Conservation (phyloP, 192 early-diverging fungal species). For the Chytriomyces sp. region DNA sequence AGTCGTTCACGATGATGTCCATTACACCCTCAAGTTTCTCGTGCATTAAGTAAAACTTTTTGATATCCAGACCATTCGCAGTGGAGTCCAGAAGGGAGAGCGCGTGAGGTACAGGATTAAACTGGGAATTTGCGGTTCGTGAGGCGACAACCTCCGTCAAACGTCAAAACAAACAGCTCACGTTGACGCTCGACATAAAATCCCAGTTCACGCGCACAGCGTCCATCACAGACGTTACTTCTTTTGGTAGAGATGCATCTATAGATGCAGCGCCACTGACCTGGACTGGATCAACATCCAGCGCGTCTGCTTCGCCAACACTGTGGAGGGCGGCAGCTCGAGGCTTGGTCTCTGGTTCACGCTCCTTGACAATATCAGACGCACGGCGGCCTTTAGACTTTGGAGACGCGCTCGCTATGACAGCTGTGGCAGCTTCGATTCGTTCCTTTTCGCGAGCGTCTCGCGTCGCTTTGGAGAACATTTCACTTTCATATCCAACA, state of each 20-base stretch:
- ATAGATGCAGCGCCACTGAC: too few species aligned
- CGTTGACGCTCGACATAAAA: slow-evolving; percentile 56
- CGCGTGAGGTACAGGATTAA: slow-evolving; percentile 60
- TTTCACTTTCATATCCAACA: too few species aligned
- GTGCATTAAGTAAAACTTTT: slow-evolving; percentile 48
- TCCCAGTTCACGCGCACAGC: slow-evolving; percentile 51
- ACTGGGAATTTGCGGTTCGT: slow-evolving; percentile 38
- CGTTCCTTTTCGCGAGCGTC: not conserved
- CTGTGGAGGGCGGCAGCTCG: not conserved
- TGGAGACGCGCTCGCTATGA: too few species aligned
- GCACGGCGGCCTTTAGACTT: not conserved
- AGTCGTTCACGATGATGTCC: slow-evolving; percentile 65
- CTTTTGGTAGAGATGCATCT: slow-evolving; percentile 43
- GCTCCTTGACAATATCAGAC: not conserved
- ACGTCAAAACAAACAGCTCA: not conserved
- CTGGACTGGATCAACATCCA: not conserved
- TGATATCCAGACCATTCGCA: slow-evolving; percentile 50
- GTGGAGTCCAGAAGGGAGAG: slow-evolving; percentile 57
- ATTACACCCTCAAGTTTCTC: slow-evolving; percentile 54
- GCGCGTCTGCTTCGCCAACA: not conserved
- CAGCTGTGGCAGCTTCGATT: too few species aligned
- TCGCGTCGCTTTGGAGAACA: not conserved
- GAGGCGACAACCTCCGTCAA: not conserved
- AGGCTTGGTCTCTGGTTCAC: not conserved
- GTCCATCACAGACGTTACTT: slow-evolving; percentile 46